Conservation (phyloP, 148 eudicot species). For the Vaccinium corymbosum region DNA sequence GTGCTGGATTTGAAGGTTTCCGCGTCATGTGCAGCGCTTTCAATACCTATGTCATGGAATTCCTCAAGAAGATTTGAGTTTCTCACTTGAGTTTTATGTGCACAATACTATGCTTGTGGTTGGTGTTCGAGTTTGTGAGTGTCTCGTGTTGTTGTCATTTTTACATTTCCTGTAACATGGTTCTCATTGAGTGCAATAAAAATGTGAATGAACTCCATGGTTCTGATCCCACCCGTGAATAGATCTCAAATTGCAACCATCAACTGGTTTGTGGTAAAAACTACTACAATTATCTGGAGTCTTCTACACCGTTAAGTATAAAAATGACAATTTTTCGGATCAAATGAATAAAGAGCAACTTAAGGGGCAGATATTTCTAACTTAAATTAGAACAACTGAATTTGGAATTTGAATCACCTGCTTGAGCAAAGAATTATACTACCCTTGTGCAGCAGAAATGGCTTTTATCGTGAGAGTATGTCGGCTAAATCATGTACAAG, state of each 20-base stretch:
- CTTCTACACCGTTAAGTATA: neutral
- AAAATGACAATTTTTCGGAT: neutral
- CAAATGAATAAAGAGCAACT: neutral
- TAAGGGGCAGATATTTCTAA: neutral
- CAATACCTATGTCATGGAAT: constrained; percentile 76
- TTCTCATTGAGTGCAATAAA: constrained; percentile 7
- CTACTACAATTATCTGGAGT: neutral
- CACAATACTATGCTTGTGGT: neutral
- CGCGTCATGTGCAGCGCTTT: constrained; percentile 51
- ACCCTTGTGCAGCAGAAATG: neutral
- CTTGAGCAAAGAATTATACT: neutral
- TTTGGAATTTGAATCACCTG: neutral
- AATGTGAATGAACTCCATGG: neutral
- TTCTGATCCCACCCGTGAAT: neutral
- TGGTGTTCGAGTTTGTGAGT: neutral
- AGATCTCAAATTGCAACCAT: neutral
- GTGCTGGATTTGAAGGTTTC: constrained; percentile 63
- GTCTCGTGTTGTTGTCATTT: neutral
- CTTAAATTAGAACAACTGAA: neutral
- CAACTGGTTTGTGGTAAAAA: neutral
- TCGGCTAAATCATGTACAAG: neutral
- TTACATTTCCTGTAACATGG: neutral
- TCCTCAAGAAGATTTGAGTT: constrained; percentile 34
- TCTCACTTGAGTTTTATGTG: neutral
- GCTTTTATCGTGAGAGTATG: neutral